Evolutionary conservation across 768 basidiomycete genomes (phyloP), one percentile per base, ranked within the genome.

Genomic region (Gloeopeniophorella convolvens): DNA sequence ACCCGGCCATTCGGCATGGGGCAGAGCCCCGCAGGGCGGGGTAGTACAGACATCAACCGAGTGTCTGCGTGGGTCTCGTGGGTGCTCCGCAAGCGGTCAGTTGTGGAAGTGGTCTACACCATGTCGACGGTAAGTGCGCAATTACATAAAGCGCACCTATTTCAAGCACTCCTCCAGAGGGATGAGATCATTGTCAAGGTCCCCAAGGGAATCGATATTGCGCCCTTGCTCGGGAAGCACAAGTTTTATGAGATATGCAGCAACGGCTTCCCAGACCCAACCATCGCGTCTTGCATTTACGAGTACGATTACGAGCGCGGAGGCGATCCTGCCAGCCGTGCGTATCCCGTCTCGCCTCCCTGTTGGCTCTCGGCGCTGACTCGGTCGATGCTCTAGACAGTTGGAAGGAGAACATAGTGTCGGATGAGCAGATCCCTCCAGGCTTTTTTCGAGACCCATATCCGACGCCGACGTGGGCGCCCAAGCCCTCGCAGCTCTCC

Each of bases 51-150:
- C 31, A 4, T 55, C 36, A 33, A 41, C 5, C 46, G 55, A 36
- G 31, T 56, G 13, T 30, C 52, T 37, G 48, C 46, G 21, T 56
- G 55, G 55, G 39, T 56, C 4, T 55, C 47, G 23, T 42, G 50
- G 50, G 50, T 54, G 11, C 54, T 43, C 21, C 39, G 51, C 24
- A 37, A 33, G 28, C 42, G 33, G 28, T 42, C 52, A 2, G 35
- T 45, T 18, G 42, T 56, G 35, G 52, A 54, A 20, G 23, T 28
- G 15, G 46, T 56, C 26, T 56, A 48, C 42, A 44, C 55, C 33
- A 54, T 53, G 51, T 53, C 50, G 27, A 56, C 54, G 50, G 54
- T 56, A 12, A 56, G 51, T 56, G 23, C 37, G 21, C 33, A 16
- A 28, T 33, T 42, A 21, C 36, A 39, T 40, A 32, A 18, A 27